A percentile compares a stretch with the other conserved stretches of the same genome.
These are phyloP conservation scores for Mycosphaerella arachidis DNA, from an alignment of 2,329 filamentous ascomycete species.

Conservation along the genomic window DNA sequence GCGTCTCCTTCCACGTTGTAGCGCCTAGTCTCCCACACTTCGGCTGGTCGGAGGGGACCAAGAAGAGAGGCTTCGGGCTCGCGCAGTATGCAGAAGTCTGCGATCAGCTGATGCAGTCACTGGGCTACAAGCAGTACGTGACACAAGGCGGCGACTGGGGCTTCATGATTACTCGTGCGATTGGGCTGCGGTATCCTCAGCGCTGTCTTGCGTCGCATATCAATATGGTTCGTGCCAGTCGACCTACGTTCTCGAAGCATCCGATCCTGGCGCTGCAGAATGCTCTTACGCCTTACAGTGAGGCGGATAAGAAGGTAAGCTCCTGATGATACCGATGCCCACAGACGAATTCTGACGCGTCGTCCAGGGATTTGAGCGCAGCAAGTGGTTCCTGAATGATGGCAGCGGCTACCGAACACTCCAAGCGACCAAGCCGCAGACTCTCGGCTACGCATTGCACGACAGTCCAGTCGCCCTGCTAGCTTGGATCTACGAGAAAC, in stretches of 20 bases:
- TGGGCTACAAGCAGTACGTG: conserved; percentile 58
- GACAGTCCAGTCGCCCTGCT: conserved; percentile 68
- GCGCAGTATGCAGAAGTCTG: conserved; percentile 53
- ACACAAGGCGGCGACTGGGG: conserved; percentile 52
- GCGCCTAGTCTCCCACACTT: conserved; percentile 55
- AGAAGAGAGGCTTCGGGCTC: conserved; percentile 47
- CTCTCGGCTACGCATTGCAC: conserved; percentile 62
- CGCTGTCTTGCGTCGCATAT: conserved; percentile 52
- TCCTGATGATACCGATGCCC: conserved; percentile 52
- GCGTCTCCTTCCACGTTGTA: conserved; percentile 60
- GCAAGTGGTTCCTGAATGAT: conserved; percentile 54
- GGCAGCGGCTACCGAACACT: conserved; percentile 56
- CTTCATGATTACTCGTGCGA: conserved; percentile 54
- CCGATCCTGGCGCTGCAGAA: conserved; percentile 57
- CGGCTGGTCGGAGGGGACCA: conserved; percentile 62
- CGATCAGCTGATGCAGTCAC: conserved; percentile 55
- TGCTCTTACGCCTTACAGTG: conserved; percentile 50
- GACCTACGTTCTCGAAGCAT: conserved; percentile 48
- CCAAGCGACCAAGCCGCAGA: conserved; percentile 68
- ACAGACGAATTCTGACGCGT: conserved; percentile 52
- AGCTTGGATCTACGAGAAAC: conserved; percentile 77
- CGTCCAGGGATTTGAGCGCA: conserved; percentile 49
- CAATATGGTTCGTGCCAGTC: conserved; percentile 36
- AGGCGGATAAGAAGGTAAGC: conserved; percentile 42
- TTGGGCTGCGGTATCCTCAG: conserved; percentile 57